Evolutionary conservation across 2,329 filamentous ascomycete species (phyloP), one percentile per base, ranked within the genome.

Genomic region (Thielaviopsis punctulata): DNA sequence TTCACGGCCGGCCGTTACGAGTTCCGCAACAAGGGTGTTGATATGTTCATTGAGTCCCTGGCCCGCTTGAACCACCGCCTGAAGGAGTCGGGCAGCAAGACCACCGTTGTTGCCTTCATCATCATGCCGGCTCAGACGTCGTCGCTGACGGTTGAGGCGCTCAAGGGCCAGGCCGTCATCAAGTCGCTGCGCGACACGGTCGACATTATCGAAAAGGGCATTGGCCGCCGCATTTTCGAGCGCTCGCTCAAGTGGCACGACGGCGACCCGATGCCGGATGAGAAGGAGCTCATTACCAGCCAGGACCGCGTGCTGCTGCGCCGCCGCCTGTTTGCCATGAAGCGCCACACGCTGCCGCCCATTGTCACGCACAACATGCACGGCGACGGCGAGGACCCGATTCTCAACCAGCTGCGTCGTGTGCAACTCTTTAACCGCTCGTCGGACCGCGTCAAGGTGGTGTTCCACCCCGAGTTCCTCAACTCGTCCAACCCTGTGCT

Each of bases 341-440:
- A 96, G 74, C 79, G 92, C 51, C 77, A 88, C 65, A 80, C 78
- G 39, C 77, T 96, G 25, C 92, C 92, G 3, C 92, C 92, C 0
- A 94, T 98, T 62, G 90, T 96, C 55, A 98, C 92, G 4, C 92
- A 98, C 73, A 96, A 98, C 75, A 95, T 98, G 90, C 70, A 86
- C 60, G 95, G 95, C 63, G 90, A 96, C 66, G 67, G 76, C 39
- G 90, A 95, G 60, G 92, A 98, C 61, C 92, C 90, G 1, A 86
- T 98, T 48, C 71, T 98, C 57, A 95, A 94, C 73, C 92, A 96
- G 69, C 84, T 98, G 62, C 85, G 92, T 48, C 82, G 92, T 44
- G 93, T 95, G 49, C 86, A 96, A 67, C 81, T 98, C 21, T 96
- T 96, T 76, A 98, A 98, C 70, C 84, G 95, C 66, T 85, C 89